Percentiles rank a stretch among this genome's conserved stretches.
Conservation (phyloP, 2,329 filamentous ascomycete genomes). For the Trichoderma guizhouense region DNA sequence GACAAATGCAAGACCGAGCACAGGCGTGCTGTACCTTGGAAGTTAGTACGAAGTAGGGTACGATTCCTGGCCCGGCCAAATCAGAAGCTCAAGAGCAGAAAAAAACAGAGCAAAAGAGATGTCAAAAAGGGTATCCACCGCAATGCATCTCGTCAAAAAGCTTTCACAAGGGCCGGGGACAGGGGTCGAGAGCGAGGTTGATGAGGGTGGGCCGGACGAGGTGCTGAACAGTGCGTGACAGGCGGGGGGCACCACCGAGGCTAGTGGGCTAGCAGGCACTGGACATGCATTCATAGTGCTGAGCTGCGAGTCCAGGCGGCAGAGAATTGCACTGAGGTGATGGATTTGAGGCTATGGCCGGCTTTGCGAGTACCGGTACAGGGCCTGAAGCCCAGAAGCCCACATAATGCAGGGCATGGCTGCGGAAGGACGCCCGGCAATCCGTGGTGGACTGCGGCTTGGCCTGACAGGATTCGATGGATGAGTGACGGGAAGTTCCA, state of each 20-base stretch:
- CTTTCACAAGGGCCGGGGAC: slow-evolving; percentile 11
- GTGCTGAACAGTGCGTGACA: slow-evolving; percentile 20
- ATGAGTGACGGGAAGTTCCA: neutral
- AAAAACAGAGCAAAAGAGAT: neutral
- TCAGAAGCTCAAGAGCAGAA: neutral
- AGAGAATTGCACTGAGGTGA: neutral
- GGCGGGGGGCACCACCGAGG: neutral
- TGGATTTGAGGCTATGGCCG: neutral
- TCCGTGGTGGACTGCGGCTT: neutral
- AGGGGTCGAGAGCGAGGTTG: slow-evolving; percentile 1
- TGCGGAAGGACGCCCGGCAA: too few relatives aligned
- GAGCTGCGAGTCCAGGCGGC: neutral
- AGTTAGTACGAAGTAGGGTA: neutral
- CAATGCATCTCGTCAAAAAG: slow-evolving; percentile 1
- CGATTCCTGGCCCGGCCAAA: neutral
- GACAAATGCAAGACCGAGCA: neutral
- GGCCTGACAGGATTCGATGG: neutral
- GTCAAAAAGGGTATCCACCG: slow-evolving; percentile 6
- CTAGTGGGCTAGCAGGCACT: neutral
- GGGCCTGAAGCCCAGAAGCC: neutral
- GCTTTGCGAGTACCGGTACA: neutral
- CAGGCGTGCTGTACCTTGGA: neutral
- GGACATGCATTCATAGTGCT: neutral
- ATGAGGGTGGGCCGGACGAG: neutral
- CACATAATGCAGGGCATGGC: too few relatives aligned